phyloP scores from a whole-genome alignment of 805 yeast species.

The Yarrowia sp. region DNA sequence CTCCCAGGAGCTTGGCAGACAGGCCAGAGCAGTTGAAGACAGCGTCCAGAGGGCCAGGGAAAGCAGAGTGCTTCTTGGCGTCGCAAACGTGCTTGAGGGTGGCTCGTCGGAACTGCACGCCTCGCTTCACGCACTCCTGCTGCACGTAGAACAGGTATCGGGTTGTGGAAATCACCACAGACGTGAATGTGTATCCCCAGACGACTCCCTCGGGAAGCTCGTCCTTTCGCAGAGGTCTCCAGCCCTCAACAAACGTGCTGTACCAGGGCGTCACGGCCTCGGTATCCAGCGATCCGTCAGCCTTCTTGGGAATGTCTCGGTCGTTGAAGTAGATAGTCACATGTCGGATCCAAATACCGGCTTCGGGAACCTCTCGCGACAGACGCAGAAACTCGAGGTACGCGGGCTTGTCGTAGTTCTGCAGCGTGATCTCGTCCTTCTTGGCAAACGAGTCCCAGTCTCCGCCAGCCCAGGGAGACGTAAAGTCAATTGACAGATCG shows the following conservation, averaged over 20 bases:
- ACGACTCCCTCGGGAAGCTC: conserved; percentile 52
- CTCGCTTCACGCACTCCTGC: conserved; percentile 45
- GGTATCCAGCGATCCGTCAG: background rate
- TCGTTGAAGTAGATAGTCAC: conserved; percentile 7
- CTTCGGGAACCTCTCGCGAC: conserved; percentile 17
- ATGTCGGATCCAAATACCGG: conserved; percentile 20
- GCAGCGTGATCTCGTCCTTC: conserved; percentile 44
- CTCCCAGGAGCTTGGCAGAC: conserved; percentile 62
- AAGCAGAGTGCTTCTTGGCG: conserved; percentile 40
- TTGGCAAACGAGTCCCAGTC: conserved; percentile 62
- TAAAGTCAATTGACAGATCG: conserved; percentile 67
- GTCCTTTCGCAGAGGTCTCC: conserved; percentile 36
- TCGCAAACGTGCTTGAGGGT: conserved; percentile 55
- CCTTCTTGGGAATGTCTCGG: conserved; percentile 12
- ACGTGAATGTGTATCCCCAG: conserved; percentile 54
- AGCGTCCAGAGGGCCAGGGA: conserved; percentile 39
- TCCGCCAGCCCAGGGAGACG: conserved; percentile 82
- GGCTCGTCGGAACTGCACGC: conserved; percentile 51
- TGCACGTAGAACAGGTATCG: conserved; percentile 51
- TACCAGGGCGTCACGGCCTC: conserved; percentile 25
- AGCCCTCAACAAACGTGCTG: conserved; percentile 22
- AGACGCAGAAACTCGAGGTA: conserved; percentile 19
- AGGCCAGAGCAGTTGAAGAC: conserved; percentile 79
- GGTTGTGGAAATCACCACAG: conserved; percentile 76
- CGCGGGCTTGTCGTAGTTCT: conserved; percentile 24